Base-by-base conservation (phyloP, 805 yeast species). In the Saccharomycopsis synnaedendra region DNA sequence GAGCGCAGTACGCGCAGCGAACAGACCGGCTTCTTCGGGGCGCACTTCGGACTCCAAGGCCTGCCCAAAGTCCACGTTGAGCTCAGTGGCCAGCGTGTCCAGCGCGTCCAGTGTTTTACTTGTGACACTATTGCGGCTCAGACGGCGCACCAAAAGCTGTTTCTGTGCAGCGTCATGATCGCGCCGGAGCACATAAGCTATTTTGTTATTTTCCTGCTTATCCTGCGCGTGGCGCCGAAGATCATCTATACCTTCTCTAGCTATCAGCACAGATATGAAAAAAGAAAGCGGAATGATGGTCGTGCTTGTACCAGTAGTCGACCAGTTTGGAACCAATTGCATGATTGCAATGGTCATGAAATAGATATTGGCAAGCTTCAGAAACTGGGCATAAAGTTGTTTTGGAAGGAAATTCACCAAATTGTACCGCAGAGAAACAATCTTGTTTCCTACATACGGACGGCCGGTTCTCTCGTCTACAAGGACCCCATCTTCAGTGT, bases 281-380 rank as follows among this genome's bases (percentile, higher is more conserved):
- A 93, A 74, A 63, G 81, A 67, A 49, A 93, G 69, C 1, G 98
- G 97, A 39, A 89, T 73, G 56, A 93, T 90, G 1, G 98, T 93
- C 3, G 97, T 93, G 60, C 79, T 87, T 8, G 88, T 83, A 51
- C 97, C 98, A 0, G 98, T 93, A 4, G 98, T 87, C 1, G 96
- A 86, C 97, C 96, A 93, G 2, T 88, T 78, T 0, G 98, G 97
- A 43, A 93, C 82, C 89, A 90, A 81, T 61, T 93, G 98, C 69
- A 93, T 69, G 52, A 93, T 83, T 2, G 97, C 89, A 11, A 93
- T 93, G 3, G 80, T 71, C 74, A 93, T 66, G 64, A 93, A 93
- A 63, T 93, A 90, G 52, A 89, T 71, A 60, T 93, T 93, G 32
- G 98, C 98, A 41, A 93, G 58, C 60, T 87, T 90, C 29, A 95